Evolutionary conservation across 495 filamentous ascomycete genomes (phyloP).

Genomic region (Sordaria brevicollis): DNA sequence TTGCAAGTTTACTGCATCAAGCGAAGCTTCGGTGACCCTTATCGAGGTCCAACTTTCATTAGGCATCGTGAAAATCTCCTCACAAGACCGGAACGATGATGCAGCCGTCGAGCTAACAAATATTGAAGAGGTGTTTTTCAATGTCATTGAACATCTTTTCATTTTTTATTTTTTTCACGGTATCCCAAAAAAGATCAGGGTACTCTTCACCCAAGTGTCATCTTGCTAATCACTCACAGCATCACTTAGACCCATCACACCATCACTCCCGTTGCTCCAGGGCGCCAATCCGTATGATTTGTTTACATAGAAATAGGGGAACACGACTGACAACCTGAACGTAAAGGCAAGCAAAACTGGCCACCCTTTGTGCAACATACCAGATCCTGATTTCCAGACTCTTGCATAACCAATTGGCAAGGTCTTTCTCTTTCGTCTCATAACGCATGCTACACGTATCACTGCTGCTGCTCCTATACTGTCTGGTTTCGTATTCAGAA

Average conservation of each 20-base stretch:
- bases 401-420: not conserved
- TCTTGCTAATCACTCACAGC: not conserved
- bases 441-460: not conserved
- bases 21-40: too few relatives aligned
- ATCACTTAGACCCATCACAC: not conserved
- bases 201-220: not conserved
- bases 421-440: not conserved
- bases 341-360: not conserved
- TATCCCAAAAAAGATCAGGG: not conserved
- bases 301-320: not conserved
- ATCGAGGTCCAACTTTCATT: too few relatives aligned
- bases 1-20: too few relatives aligned
- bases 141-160: not conserved
- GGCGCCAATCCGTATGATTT: not conserved
- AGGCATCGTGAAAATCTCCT: too few relatives aligned
- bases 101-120: too few relatives aligned
- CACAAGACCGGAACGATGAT: too few relatives aligned
- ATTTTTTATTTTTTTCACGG: not conserved
- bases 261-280: not conserved
- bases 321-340: not conserved
- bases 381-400: not conserved
- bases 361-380: not conserved
- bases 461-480: not conserved
- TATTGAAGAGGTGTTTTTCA: not conserved
- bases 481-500: not conserved